Percentiles rank a stretch among this genome's conserved stretches.
Conservation (phyloP, 2,329 filamentous ascomycete genomes). For the Paraconiothyrium brasiliense region DNA sequence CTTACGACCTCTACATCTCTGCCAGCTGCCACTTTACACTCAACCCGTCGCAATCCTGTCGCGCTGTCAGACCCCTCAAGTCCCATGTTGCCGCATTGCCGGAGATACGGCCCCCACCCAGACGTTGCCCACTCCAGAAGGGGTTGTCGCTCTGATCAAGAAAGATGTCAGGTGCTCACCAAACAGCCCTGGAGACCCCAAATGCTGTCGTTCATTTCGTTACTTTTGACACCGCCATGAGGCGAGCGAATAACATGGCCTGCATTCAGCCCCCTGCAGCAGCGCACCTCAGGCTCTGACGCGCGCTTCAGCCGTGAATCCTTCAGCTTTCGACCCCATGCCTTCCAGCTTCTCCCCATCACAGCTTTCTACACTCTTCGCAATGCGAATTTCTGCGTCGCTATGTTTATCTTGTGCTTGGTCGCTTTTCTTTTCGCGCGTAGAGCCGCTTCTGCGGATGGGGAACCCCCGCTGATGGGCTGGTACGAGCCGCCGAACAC, state of each 20-base stretch:
- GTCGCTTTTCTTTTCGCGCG: conserved; percentile 17
- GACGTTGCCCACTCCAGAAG: neutral
- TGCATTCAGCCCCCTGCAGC: conserved; percentile 6
- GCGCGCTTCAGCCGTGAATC: conserved; percentile 10
- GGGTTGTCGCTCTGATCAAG: neutral
- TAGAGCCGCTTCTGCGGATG: conserved; percentile 14
- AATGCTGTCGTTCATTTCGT: neutral
- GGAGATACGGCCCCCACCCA: neutral
- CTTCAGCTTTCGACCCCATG: conserved; percentile 6
- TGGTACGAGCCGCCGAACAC: conserved; percentile 34
- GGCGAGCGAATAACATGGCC: conserved; percentile 2
- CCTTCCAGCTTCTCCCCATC: neutral
- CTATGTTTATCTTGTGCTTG: conserved; percentile 21
- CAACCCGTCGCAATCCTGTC: neutral
- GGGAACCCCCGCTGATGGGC: conserved; percentile 17
- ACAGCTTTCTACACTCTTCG: conserved; percentile 2
- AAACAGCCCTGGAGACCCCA: neutral
- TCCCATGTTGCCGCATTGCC: neutral
- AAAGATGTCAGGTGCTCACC: neutral
- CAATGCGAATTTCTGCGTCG: conserved; percentile 2
- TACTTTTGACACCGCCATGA: neutral
- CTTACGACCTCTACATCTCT: neutral
- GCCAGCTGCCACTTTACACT: neutral
- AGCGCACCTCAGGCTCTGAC: neutral
- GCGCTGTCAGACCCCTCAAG: neutral